Conservation (phyloP, 1,284 basidiomycete genomes). For the Microbotryum intermedium region DNA sequence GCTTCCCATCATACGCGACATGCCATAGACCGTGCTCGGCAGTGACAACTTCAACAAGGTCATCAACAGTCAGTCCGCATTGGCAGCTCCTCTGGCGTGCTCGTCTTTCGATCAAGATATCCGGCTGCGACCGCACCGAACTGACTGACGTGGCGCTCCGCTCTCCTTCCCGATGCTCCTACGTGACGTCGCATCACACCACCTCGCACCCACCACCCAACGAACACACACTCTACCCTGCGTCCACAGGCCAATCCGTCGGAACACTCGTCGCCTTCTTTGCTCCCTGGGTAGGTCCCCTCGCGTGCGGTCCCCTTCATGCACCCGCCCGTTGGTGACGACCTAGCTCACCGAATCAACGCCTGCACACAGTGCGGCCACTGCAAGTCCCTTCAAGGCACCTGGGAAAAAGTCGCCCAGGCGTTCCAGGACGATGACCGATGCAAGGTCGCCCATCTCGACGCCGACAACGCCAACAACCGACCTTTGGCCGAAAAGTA, state of each 20-base stretch:
- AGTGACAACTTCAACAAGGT: conserved; percentile 65
- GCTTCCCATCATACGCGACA: too few species aligned
- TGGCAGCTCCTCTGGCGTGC: not conserved
- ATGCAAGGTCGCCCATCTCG: conserved; percentile 81
- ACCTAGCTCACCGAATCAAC: too few species aligned
- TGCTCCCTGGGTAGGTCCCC: conserved; percentile 24
- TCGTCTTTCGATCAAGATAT: not conserved
- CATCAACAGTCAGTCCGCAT: conserved; percentile 60
- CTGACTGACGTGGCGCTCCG: too few species aligned
- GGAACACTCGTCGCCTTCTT: conserved; percentile 32
- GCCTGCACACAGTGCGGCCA: conserved; percentile 39
- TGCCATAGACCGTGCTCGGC: conserved; percentile 59
- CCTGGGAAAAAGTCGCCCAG: conserved; percentile 73
- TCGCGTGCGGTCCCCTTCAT: too few species aligned
- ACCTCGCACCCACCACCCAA: too few species aligned
- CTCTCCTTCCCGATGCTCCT: too few species aligned
- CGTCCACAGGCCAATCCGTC: not conserved
- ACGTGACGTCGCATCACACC: too few species aligned
- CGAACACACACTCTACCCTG: not conserved
- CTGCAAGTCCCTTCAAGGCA: conserved; percentile 54
- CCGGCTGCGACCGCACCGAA: not conserved
- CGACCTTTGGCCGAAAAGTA: conserved; percentile 64
- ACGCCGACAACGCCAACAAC: conserved; percentile 79
- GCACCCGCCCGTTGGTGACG: not conserved
- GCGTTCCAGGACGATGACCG: conserved; percentile 68